Base-by-base conservation (phyloP, 352 stramenopile genomes). In the Phytopythium litorale region DNA sequence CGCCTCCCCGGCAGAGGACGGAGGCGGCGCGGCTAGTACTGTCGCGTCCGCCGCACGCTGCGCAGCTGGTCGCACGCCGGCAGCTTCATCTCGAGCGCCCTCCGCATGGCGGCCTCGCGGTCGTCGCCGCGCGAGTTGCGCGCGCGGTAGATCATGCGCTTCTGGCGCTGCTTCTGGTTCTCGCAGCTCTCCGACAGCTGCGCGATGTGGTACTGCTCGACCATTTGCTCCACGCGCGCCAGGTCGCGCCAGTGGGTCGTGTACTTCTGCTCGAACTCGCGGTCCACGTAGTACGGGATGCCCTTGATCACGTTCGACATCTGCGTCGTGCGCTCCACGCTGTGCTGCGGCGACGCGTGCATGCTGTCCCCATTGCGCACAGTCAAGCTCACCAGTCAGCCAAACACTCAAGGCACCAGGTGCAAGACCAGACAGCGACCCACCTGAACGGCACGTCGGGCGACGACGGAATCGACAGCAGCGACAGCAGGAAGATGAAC, bases 211-310 rank as follows among this genome's bases (percentile, higher is more conserved):
- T 84, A 79, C 70, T 93, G 84, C 71, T 96, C 82, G 38, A 96
- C 85, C 78, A 93, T 84, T 78, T 91, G 80, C 78, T 96, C 85
- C 9, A 96, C 83, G 57, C 83, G 80, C 58, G 81, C 70, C 42
- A 96, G 73, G 71, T 96, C 85, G 49, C 87, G 80, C 84, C 85
- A 94, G 67, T 94, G 77, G 48, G 68, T 87, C 60, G 85, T 93
- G 71, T 94, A 94, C 68, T 86, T 89, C 62, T 87, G 81, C 28
- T 94, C 84, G 74, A 96, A 96, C 67, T 93, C 83, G 46, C 70
- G 72, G 52, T 91, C 85, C 48, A 96, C 87, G 58, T 93, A 96
- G 76, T 96, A 96, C 56, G 85, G 85, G 45, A 96, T 96, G 55
- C 84, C 85, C 59, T 92, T 93, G 21, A 79, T 72, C 49, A 96